Percentiles rank a stretch among this genome's conserved stretches.
These are phyloP conservation scores for Metschnikowia kunwiensis DNA, from an alignment of 805 yeast species.

Conservation along the genomic window DNA sequence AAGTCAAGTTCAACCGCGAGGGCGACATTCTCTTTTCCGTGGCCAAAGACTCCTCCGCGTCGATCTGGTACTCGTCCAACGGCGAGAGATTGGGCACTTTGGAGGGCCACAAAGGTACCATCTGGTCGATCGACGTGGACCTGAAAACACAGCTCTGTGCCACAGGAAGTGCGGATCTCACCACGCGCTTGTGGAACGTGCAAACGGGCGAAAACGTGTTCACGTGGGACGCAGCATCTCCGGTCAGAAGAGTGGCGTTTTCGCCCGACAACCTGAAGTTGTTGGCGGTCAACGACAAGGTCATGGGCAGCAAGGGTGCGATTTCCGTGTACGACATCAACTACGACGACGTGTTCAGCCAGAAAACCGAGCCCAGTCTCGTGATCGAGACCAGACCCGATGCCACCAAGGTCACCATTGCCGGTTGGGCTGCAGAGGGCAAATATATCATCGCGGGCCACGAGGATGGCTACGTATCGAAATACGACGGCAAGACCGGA, in stretches of 20 bases:
- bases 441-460: conserved; percentile 80
- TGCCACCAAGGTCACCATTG: conserved; percentile 68
- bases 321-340: conserved; percentile 65
- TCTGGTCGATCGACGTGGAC: conserved; percentile 91
- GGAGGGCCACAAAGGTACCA: conserved; percentile 81
- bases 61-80: conserved; percentile 90
- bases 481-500: conserved; percentile 75
- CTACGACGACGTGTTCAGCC: conserved; percentile 42
- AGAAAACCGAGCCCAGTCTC: conserved; percentile 54
- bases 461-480: conserved; percentile 79
- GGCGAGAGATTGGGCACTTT: conserved; percentile 97
- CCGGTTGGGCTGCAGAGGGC: conserved; percentile 81
- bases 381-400: conserved; percentile 57
- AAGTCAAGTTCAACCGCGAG: conserved; percentile 90
- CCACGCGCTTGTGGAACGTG: conserved; percentile 81
- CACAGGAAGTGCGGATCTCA: conserved; percentile 90
- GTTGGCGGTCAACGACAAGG: conserved; percentile 81
- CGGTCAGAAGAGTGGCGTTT: conserved; percentile 89
- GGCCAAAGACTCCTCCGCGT: conserved; percentile 85
- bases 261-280: conserved; percentile 67
- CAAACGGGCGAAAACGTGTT: conserved; percentile 70
- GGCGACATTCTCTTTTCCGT: conserved; percentile 92
- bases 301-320: conserved; percentile 84
- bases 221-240: conserved; percentile 73
- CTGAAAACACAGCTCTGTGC: conserved; percentile 61